Percentiles rank a stretch among this genome's conserved stretches.
Evolutionary conservation across 768 basidiomycete genomes (phyloP).

Genomic region (Dentipellis sp.): DNA sequence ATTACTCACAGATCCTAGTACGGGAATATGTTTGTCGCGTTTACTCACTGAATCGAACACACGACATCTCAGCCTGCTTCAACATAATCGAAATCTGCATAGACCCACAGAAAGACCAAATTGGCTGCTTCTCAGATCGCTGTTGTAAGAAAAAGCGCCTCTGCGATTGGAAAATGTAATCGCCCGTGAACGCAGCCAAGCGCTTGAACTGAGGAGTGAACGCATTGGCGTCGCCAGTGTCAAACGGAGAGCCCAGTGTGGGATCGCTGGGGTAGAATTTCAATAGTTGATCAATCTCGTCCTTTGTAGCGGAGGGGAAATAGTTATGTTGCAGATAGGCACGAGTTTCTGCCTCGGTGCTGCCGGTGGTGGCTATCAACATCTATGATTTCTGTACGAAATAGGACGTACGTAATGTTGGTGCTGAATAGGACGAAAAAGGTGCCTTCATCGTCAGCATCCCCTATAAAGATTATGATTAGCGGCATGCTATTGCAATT

Average conservation of each 20-base stretch:
- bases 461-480: slow-evolving; percentile 6
- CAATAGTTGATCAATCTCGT: not conserved
- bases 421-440: not conserved
- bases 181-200: slow-evolving; percentile 20
- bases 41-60: slow-evolving; percentile 21
- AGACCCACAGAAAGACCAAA: not conserved
- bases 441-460: slow-evolving; percentile 13
- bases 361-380: not conserved
- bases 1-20: slow-evolving; percentile 17
- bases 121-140: not conserved
- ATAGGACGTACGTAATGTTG: not conserved
- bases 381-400: not conserved
- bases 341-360: not conserved
- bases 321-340: not conserved
- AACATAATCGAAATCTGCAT: no score
- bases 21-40: slow-evolving; percentile 19
- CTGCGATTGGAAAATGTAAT: slow-evolving; percentile 1
- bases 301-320: not conserved
- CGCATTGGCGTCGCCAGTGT: slow-evolving; percentile 2
- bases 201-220: slow-evolving; percentile 19
- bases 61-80: no score
- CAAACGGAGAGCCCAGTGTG: slow-evolving; percentile 1
- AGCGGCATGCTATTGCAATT: not conserved
- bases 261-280: not conserved
- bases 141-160: not conserved